Percentiles rank a stretch among this genome's conserved stretches.
Evolutionary conservation across 2,329 filamentous ascomycete species (phyloP).

Genomic region (Phialophora verrucosa): DNA sequence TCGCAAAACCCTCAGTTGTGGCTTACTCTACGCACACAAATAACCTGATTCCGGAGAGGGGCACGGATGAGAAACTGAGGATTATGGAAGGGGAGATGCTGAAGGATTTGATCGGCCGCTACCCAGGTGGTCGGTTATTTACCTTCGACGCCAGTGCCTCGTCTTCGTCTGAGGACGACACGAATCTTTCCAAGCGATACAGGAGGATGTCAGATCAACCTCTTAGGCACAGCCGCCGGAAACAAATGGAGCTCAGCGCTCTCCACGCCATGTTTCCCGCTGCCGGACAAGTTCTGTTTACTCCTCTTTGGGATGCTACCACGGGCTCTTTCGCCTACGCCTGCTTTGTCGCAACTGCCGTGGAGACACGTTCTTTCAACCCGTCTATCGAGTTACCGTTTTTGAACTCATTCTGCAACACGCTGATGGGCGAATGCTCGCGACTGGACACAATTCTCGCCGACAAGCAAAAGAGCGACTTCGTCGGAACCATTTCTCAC

Average conservation of each 20-base stretch:
- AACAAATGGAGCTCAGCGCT: constrained; percentile 40
- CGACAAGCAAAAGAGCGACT: constrained; percentile 58
- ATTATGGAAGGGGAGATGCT: constrained; percentile 25
- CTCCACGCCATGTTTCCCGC: constrained; percentile 48
- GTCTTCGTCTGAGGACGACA: constrained; percentile 56
- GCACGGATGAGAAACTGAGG: constrained; percentile 12
- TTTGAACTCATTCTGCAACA: constrained; percentile 49
- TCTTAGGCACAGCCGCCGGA: constrained; percentile 22
- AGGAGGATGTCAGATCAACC: constrained; percentile 3
- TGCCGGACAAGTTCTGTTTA: constrained; percentile 54
- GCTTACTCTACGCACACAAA: constrained; percentile 29
- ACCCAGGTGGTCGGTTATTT: constrained; percentile 56
- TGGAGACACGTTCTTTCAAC: constrained; percentile 47
- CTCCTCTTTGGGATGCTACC: constrained; percentile 58
- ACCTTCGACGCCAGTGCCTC: constrained; percentile 52
- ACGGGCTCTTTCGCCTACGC: constrained; percentile 27
- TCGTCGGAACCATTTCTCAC: constrained; percentile 60
- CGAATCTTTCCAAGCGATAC: constrained; percentile 49
- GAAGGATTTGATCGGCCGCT: constrained; percentile 48
- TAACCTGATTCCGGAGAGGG: constrained; percentile 26
- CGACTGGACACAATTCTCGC: constrained; percentile 50
- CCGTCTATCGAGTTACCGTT: constrained; percentile 49
- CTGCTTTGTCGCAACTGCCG: constrained; percentile 21
- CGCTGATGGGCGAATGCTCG: constrained; percentile 50
- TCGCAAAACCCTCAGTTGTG: constrained; percentile 12